Percentiles rank a stretch among this genome's conserved stretches.
Conservation (phyloP, 2,329 filamentous ascomycete genomes). For the Byssothecium circinans region DNA sequence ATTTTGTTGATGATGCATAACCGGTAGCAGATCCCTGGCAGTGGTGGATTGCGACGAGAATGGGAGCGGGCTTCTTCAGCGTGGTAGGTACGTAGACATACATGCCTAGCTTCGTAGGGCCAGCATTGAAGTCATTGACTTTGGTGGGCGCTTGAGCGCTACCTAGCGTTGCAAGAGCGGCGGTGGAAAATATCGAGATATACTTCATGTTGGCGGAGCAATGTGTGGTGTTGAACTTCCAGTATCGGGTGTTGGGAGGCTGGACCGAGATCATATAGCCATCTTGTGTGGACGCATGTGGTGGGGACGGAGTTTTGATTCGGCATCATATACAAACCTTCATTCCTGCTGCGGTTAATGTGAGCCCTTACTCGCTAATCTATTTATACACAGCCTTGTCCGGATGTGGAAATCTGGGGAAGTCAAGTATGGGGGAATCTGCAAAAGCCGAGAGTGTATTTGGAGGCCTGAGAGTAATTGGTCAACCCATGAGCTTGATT, state of each 20-base stretch:
- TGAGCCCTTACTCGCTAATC: slow-evolving; percentile 4
- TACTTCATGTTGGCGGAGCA: neutral
- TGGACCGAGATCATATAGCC: neutral
- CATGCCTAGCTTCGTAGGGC: slow-evolving; percentile 53
- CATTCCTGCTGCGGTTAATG: slow-evolving; percentile 4
- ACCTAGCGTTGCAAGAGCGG: slow-evolving; percentile 7
- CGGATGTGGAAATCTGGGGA: slow-evolving; percentile 2
- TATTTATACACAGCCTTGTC: slow-evolving; percentile 1
- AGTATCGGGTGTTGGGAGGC: neutral
- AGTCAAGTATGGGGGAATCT: neutral
- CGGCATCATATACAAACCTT: neutral
- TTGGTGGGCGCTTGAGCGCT: slow-evolving; percentile 26
- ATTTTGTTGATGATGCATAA: slow-evolving; percentile 16
- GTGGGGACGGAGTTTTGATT: neutral
- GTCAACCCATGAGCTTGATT: neutral
- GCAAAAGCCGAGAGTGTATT: neutral
- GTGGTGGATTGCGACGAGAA: slow-evolving; percentile 22
- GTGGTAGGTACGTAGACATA: slow-evolving; percentile 53
- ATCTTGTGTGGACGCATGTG: neutral
- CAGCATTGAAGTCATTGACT: slow-evolving; percentile 47
- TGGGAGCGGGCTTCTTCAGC: slow-evolving; percentile 46
- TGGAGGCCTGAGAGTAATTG: neutral
- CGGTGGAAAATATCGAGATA: neutral
- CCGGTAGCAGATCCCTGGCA: slow-evolving; percentile 21
- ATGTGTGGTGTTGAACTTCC: neutral